Conservation (phyloP, 495 filamentous ascomycete genomes). For the Penicillium subrubescens region DNA sequence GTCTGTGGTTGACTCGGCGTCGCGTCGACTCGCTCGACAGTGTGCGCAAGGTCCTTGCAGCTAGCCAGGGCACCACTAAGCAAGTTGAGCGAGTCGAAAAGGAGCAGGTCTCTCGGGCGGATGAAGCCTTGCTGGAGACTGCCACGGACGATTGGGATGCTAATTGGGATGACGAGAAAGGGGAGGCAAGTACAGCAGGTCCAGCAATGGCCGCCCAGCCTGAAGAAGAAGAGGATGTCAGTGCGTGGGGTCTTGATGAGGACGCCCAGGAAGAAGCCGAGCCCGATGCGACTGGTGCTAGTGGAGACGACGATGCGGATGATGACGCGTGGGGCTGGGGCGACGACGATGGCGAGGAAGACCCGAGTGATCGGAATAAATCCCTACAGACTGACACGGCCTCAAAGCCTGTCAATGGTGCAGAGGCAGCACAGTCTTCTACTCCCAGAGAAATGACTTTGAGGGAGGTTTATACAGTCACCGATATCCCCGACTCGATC, state of each 20-base stretch:
- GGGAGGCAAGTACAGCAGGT: slow-evolving; percentile 35
- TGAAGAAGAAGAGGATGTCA: slow-evolving; percentile 59
- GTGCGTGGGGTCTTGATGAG: slow-evolving; percentile 66
- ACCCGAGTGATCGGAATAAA: slow-evolving; percentile 23
- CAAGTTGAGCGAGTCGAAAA: slow-evolving; percentile 84
- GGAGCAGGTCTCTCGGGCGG: slow-evolving; percentile 67
- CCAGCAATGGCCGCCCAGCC: slow-evolving; percentile 17
- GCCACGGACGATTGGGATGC: slow-evolving; percentile 75
- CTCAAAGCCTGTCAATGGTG: slow-evolving; percentile 22
- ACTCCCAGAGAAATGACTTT: slow-evolving; percentile 68
- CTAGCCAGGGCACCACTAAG: slow-evolving; percentile 62
- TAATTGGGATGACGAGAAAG: slow-evolving; percentile 68
- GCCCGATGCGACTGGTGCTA: slow-evolving; percentile 15
- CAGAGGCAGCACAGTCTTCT: slow-evolving; percentile 14
- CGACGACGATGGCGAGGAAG: slow-evolving; percentile 54
- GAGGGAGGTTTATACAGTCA: slow-evolving; percentile 84
- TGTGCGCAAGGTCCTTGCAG: slow-evolving; percentile 66
- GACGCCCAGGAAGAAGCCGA: slow-evolving; percentile 38
- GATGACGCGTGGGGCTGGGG: slow-evolving; percentile 74
- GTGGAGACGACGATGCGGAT: slow-evolving; percentile 46
- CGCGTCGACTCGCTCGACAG: slow-evolving; percentile 74
- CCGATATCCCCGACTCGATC: slow-evolving; percentile 77
- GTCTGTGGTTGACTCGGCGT: slow-evolving; percentile 83
- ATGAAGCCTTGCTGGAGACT: slow-evolving; percentile 61
- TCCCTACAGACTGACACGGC: slow-evolving; percentile 20